Evolutionary conservation across 805 yeast genomes (phyloP), one percentile per base, ranked within the genome.

Genomic region (Candida bentonensis): DNA sequence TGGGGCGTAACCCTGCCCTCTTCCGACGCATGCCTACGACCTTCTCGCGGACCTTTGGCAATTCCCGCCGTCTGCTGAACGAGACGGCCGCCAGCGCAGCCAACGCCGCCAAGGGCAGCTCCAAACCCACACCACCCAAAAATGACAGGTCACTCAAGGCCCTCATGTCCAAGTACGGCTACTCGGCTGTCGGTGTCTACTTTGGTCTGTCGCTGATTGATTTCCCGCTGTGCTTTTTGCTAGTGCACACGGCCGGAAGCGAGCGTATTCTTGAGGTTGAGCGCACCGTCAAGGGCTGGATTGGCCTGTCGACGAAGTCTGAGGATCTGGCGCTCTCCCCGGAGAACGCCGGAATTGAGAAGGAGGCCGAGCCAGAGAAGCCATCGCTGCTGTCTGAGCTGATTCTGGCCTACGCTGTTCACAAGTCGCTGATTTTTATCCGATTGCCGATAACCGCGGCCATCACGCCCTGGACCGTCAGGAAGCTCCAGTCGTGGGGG

Each of bases 401-500:
- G 52, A 78, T 83, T 11, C 73, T 92, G 43, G 97, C 97, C 0
- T 92, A 92, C 59, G 95, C 95, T 2, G 66, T 92, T 40, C 97
- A 92, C 67, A 92, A 92, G 65, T 75, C 88, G 3, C 69, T 92
- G 49, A 73, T 89, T 21, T 75, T 89, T 48, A 72, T 92, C 36
- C 73, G 98, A 49, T 66, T 92, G 3, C 98, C 98, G 13, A 61
- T 86, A 23, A 82, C 96, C 0, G 96, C 96, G 0, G 94, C 95
- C 2, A 72, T 88, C 11, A 87, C 96, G 0, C 98, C 98, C 3
- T 58, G 76, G 1, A 70, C 86, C 2, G 95, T 86, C 3, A 67
- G 62, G 43, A 57, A 66, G 41, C 69, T 89, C 49, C 74, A 82
- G 46, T 64, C 71, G 21, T 77, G 85, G 82, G 96, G 95, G 1